A percentile compares a stretch with the other conserved stretches of the same genome.
Conservation (phyloP, 2,329 filamentous ascomycete genomes). For the Ascochyta pisi region DNA sequence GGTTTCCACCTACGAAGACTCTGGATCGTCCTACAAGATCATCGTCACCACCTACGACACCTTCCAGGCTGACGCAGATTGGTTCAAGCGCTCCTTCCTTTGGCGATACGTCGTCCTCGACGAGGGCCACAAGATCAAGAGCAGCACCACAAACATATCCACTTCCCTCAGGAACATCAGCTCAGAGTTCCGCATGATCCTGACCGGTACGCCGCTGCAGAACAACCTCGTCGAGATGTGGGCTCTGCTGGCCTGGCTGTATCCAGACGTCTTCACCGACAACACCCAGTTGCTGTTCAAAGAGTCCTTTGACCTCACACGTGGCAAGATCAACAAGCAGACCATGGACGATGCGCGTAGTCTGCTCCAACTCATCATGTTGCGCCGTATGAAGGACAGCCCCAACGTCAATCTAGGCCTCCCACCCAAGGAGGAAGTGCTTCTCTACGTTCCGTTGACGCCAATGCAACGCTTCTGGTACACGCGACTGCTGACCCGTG, state of each 20-base stretch:
- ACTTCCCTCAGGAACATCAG: constrained; percentile 52
- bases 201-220: constrained; percentile 65
- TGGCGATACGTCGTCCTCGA: constrained; percentile 99
- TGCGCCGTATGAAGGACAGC: constrained; percentile 64
- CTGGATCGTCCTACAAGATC: constrained; percentile 55
- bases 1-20: constrained; percentile 37
- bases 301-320: constrained; percentile 63
- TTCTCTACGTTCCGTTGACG: constrained; percentile 64
- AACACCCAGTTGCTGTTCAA: constrained; percentile 61
- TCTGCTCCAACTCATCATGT: constrained; percentile 65
- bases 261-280: constrained; percentile 63
- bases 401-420: constrained; percentile 62
- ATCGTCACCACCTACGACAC: constrained; percentile 97
- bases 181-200: constrained; percentile 58
- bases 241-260: constrained; percentile 65
- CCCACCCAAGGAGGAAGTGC: constrained; percentile 63
- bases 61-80: constrained; percentile 93
- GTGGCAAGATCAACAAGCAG: constrained; percentile 59
- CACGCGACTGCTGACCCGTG: constrained; percentile 61
- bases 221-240: constrained; percentile 66
- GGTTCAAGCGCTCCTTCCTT: constrained; percentile 91
- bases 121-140: constrained; percentile 99
- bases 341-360: constrained; percentile 62
- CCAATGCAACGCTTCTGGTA: constrained; percentile 67
- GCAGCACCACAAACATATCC: constrained; percentile 60